phyloP scores from a whole-genome alignment of 1,284 basidiomycete species.

The Chiua sp. region DNA sequence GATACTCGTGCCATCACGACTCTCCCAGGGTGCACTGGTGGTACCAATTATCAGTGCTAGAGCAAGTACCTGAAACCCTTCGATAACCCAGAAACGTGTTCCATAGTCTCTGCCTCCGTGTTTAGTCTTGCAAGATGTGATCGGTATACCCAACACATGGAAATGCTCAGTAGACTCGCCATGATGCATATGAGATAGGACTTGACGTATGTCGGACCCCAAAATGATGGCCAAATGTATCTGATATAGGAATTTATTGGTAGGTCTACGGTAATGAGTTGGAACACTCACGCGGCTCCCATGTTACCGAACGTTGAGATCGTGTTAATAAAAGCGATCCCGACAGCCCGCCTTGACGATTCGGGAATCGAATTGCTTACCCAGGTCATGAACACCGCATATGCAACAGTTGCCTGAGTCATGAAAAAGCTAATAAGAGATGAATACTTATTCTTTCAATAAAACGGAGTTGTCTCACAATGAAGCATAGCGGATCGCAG shows the following conservation, averaged over 20 bases:
- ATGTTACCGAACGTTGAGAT: slow-evolving; percentile 59
- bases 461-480: too few species aligned
- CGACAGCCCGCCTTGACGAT: slow-evolving; percentile 56
- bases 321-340: slow-evolving; percentile 56
- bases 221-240: slow-evolving; percentile 46
- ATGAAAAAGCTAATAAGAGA: slow-evolving; percentile 45
- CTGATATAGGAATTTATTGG: slow-evolving; percentile 27
- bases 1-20: neutral
- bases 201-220: slow-evolving; percentile 42
- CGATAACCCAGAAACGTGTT: too few species aligned
- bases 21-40: too few species aligned
- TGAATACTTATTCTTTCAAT: too few species aligned
- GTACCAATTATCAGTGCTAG: too few species aligned
- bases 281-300: slow-evolving; percentile 50
- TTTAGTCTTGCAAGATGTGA: too few species aligned
- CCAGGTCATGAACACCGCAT: slow-evolving; percentile 57
- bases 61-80: too few species aligned
- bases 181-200: slow-evolving; percentile 57
- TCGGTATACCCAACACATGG: too few species aligned
- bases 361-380: slow-evolving; percentile 55
- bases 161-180: slow-evolving; percentile 48
- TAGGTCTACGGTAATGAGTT: too few species aligned
- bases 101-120: too few species aligned
- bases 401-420: slow-evolving; percentile 58
- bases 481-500: too few species aligned